A percentile compares a stretch with the other conserved stretches of the same genome.
Evolutionary conservation across 139 green algal species (phyloP).

Genomic region (Haematococcus lacustris): DNA sequence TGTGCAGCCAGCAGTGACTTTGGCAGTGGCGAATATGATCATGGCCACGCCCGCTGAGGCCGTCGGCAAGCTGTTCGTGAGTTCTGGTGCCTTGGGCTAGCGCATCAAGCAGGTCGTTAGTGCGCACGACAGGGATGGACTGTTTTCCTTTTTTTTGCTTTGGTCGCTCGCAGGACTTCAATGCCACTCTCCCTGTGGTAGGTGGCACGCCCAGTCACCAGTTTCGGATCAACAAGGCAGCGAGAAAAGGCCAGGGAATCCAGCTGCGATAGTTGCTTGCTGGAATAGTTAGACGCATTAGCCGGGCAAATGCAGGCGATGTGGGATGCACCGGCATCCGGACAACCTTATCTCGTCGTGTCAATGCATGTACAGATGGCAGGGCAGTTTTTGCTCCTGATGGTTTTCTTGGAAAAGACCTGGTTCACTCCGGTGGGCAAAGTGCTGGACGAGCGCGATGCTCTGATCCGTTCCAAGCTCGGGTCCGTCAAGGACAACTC

Average conservation of each 20-base stretch:
- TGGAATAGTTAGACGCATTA: neutral
- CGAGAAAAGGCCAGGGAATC: neutral
- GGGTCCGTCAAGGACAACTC: conserved; percentile 63
- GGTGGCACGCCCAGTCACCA: too few species aligned
- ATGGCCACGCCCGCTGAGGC: conserved; percentile 63
- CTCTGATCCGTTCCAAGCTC: conserved; percentile 68
- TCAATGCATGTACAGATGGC: conserved; percentile 55
- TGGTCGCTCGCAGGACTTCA: conserved; percentile 67
- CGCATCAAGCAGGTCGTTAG: neutral
- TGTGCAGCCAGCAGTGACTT: conserved; percentile 18
- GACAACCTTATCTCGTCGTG: too few species aligned
- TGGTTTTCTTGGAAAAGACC: conserved; percentile 91
- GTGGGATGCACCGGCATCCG: neutral
- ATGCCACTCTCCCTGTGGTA: conserved; percentile 55
- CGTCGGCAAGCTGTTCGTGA: conserved; percentile 59
- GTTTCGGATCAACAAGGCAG: neutral
- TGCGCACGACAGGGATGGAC: too few species aligned
- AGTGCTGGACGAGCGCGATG: conserved; percentile 80
- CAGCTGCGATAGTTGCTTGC: neutral
- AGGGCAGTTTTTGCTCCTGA: conserved; percentile 77
- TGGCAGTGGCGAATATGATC: conserved; percentile 55
- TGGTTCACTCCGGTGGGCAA: conserved; percentile 86
- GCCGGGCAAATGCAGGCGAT: too few species aligned
- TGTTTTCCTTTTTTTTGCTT: too few species aligned
- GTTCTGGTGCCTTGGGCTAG: neutral